A percentile compares a stretch with the other conserved stretches of the same genome.
Evolutionary conservation across 352 stramenopile species (phyloP).

Genomic region (Pelagophyceae sp.): DNA sequence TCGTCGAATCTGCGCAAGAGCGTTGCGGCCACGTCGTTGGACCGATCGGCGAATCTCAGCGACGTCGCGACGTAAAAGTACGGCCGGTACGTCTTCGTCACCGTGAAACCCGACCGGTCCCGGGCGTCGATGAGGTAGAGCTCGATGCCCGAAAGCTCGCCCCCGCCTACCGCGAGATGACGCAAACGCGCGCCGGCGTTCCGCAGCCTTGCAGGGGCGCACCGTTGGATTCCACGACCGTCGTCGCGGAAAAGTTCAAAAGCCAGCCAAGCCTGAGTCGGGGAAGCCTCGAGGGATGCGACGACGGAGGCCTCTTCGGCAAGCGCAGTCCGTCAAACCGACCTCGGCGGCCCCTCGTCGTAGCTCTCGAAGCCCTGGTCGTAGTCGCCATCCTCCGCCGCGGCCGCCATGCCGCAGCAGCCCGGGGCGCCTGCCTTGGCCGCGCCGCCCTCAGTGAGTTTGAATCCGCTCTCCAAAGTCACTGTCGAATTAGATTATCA

Average conservation of each 20-base stretch:
- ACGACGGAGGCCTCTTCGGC: not conserved
- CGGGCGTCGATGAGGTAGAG: constrained; percentile 18
- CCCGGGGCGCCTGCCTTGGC: no score
- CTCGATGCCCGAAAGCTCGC: constrained; percentile 17
- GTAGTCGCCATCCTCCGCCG: not conserved
- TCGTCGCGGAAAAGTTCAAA: constrained; percentile 51
- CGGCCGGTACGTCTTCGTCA: constrained; percentile 25
- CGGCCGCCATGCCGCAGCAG: no score
- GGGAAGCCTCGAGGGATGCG: not conserved
- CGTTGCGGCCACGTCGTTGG: not conserved
- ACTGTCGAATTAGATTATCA: no score
- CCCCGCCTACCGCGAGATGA: no score
- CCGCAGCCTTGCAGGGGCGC: no score
- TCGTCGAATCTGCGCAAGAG: not conserved
- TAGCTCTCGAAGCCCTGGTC: not conserved
- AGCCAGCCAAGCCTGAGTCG: constrained; percentile 44
- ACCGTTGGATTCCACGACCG: not conserved
- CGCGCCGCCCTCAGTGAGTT: no score
- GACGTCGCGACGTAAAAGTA: constrained; percentile 35
- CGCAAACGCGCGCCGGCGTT: no score
- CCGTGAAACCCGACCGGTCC: constrained; percentile 14
- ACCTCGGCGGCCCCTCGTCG: not conserved
- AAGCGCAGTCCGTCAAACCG: not conserved
- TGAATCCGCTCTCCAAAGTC: no score
- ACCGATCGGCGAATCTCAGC: not conserved